These are phyloP conservation scores for Lobosporangium transversale DNA, from an alignment of 192 early-diverging fungal species.

Conservation along the genomic window DNA sequence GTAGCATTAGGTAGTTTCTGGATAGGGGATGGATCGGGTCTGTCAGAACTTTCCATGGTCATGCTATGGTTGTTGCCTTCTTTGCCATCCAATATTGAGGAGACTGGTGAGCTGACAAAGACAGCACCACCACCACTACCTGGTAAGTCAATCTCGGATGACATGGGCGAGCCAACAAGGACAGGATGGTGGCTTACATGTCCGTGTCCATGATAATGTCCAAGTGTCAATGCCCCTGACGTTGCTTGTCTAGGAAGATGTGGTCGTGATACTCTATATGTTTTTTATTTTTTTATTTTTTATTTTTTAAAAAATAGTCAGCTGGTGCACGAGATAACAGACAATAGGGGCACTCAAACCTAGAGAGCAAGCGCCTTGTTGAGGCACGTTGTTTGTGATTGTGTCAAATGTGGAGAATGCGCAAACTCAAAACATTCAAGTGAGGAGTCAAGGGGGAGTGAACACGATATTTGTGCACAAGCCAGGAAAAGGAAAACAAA, in stretches of 20 bases:
- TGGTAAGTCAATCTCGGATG: constrained; percentile 35
- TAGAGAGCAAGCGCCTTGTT: too few relatives aligned
- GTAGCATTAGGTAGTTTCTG: constrained; percentile 8
- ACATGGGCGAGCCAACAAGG: constrained; percentile 36
- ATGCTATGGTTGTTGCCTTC: neutral
- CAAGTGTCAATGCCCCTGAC: constrained; percentile 24
- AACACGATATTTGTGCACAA: neutral
- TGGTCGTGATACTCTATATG: too few relatives aligned
- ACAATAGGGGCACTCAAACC: too few relatives aligned
- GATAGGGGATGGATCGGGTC: constrained; percentile 18
- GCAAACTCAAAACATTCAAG: too few relatives aligned
- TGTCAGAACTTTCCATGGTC: constrained; percentile 8
- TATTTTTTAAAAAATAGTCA: too few relatives aligned
- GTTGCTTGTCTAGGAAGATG: constrained; percentile 38
- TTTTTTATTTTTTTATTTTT: too few relatives aligned
- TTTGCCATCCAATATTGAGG: constrained; percentile 15
- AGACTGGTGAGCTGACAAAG: constrained; percentile 30
- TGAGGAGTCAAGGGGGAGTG: too few relatives aligned
- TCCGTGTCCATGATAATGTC: constrained; percentile 1
- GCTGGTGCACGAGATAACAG: too few relatives aligned
- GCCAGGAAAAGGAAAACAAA: neutral
- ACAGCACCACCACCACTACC: neutral
- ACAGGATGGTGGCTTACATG: constrained; percentile 24
- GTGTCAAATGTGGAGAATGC: too few relatives aligned
- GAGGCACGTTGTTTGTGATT: too few relatives aligned